Conservation (phyloP, 2,329 filamentous ascomycete species). For the Grosmannia clavigera region DNA sequence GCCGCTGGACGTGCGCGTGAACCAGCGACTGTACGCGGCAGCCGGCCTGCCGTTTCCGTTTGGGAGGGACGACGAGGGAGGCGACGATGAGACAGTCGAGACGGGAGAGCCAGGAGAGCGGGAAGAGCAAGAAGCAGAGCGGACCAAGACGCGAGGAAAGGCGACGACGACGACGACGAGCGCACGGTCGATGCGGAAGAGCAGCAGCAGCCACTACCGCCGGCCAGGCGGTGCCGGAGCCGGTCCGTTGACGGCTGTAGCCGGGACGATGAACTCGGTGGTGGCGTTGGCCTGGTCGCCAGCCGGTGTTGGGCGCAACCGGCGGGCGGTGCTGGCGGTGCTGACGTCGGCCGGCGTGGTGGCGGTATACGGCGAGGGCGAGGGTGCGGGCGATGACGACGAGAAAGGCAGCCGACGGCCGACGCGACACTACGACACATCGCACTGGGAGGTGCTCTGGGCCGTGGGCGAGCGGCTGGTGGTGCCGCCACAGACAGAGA, state of each 20-base stretch:
- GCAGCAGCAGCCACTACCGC: neutral
- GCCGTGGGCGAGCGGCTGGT: constrained; percentile 39
- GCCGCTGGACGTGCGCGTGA: constrained; percentile 27
- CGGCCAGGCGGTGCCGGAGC: constrained; percentile 27
- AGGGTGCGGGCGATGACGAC: constrained; percentile 6
- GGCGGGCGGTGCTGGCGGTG: constrained; percentile 37
- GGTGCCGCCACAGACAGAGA: constrained; percentile 28
- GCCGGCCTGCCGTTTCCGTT: constrained; percentile 23
- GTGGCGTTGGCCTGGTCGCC: constrained; percentile 46
- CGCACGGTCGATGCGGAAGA: neutral
- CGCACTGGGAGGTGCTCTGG: constrained; percentile 42
- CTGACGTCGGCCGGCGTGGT: constrained; percentile 38
- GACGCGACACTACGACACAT: constrained; percentile 17
- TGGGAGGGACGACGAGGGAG: neutral
- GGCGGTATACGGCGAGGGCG: constrained; percentile 37
- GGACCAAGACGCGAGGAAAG: neutral
- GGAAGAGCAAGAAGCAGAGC: constrained; percentile 3
- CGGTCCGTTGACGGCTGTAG: constrained; percentile 33
- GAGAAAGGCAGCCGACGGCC: neutral
- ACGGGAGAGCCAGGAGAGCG: neutral
- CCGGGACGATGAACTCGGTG: constrained; percentile 41
- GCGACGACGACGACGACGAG: neutral
- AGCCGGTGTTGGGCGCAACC: constrained; percentile 40
- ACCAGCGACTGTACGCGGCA: constrained; percentile 30
- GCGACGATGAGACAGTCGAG: constrained; percentile 17